phyloP scores from a whole-genome alignment of 139 green algal genomes.

The Picochlorum sp. region DNA sequence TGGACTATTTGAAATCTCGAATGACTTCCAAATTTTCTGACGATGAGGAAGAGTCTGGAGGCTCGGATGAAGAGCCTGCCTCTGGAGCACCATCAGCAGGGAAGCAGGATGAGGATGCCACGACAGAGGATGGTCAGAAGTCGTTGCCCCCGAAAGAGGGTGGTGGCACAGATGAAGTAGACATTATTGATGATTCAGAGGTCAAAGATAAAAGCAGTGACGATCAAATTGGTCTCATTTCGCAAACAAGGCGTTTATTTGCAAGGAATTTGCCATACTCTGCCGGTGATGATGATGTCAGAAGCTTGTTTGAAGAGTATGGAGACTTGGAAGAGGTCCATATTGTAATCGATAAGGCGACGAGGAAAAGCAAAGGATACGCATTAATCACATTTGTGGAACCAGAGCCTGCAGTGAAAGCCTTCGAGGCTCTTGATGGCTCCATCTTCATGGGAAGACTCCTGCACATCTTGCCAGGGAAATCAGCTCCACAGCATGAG shows the following conservation, averaged over 20 bases:
- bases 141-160: background rate
- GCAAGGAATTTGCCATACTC: slow-evolving; percentile 88
- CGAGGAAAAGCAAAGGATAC: slow-evolving; percentile 67
- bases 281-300: slow-evolving; percentile 78
- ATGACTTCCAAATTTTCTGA: slow-evolving; percentile 47
- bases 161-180: background rate
- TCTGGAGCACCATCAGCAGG: background rate
- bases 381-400: slow-evolving; percentile 78
- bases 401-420: slow-evolving; percentile 59
- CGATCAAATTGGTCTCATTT: slow-evolving; percentile 21
- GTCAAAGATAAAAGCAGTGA: background rate
- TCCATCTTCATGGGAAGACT: slow-evolving; percentile 83
- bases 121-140: slow-evolving; percentile 3
- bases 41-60: slow-evolving; percentile 23
- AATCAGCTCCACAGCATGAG: slow-evolving; percentile 15
- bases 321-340: slow-evolving; percentile 81
- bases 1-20: slow-evolving; percentile 76
- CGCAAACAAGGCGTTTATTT: slow-evolving; percentile 79
- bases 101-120: slow-evolving; percentile 12
- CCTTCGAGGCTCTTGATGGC: slow-evolving; percentile 54
- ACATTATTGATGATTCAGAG: background rate
- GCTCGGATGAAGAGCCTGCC: background rate
- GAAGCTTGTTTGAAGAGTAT: slow-evolving; percentile 56
- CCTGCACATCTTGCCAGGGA: slow-evolving; percentile 85
- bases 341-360: slow-evolving; percentile 74